Evolutionary conservation across 306 rosid species (phyloP).

Genomic region (Vicia sativa): DNA sequence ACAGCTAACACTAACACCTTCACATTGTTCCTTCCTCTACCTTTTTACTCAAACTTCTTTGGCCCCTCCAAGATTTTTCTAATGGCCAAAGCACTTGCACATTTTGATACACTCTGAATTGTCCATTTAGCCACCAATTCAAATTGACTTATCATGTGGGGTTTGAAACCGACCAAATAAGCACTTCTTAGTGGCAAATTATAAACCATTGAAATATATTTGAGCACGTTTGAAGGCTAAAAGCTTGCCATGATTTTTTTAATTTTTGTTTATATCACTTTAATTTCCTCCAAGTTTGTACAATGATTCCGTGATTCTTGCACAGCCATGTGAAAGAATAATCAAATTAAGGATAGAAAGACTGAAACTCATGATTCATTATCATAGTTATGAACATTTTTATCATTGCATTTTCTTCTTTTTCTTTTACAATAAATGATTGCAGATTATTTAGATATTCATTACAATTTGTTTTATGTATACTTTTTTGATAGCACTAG

Average conservation of each 20-base stretch:
- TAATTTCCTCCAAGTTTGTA: too few relatives aligned
- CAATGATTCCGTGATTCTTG: conserved; percentile 2
- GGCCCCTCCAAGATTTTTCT: neutral
- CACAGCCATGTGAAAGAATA: conserved; percentile 9
- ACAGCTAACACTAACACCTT: too few relatives aligned
- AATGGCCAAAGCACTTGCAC: conserved; percentile 31
- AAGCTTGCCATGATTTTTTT: too few relatives aligned
- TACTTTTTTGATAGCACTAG: neutral
- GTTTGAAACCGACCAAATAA: too few relatives aligned
- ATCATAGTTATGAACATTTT: neutral
- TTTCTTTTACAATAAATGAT: neutral
- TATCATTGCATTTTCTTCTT: neutral
- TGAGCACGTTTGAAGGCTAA: too few relatives aligned
- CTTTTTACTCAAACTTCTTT: conserved; percentile 19
- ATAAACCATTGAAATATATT: too few relatives aligned
- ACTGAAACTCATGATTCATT: neutral
- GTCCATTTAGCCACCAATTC: too few relatives aligned
- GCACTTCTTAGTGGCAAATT: too few relatives aligned
- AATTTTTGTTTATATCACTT: too few relatives aligned
- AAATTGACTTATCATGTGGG: too few relatives aligned
- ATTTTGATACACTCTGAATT: too few relatives aligned
- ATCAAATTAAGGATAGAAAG: neutral
- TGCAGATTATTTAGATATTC: neutral
- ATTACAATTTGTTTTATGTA: too few relatives aligned
- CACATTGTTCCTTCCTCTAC: conserved; percentile 20